phyloP scores from a whole-genome alignment of 2,329 filamentous ascomycete genomes.

The Fusarium zealandicum region DNA sequence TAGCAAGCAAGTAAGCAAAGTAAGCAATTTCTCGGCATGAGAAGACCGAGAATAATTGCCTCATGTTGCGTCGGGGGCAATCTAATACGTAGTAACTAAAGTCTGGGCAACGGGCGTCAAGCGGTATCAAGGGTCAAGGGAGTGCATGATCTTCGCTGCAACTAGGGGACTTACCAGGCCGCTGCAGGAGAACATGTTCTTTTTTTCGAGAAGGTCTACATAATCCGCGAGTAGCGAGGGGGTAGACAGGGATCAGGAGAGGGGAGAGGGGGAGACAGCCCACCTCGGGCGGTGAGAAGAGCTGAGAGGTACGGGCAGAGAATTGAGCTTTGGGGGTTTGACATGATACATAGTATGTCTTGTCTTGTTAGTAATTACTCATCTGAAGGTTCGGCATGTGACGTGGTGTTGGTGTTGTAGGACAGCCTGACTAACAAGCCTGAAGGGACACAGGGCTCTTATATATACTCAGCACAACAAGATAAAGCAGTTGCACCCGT shows the following conservation, averaged over 20 bases:
- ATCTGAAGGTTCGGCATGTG: too few relatives aligned
- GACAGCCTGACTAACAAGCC: too few relatives aligned
- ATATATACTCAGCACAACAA: too few relatives aligned
- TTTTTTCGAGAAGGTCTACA: conserved; percentile 34
- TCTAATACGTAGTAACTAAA: too few relatives aligned
- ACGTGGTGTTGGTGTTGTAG: too few relatives aligned
- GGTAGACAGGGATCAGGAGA: conserved; percentile 17
- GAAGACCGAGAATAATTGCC: background rate
- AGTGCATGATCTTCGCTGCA: conserved; percentile 24
- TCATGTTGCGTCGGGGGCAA: conserved; percentile 23
- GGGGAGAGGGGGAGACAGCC: background rate
- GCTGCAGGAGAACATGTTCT: conserved; percentile 24
- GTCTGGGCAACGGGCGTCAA: conserved; percentile 10
- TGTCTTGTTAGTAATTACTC: too few relatives aligned
- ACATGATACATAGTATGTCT: background rate
- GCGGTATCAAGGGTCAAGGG: conserved; percentile 1
- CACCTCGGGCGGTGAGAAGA: conserved; percentile 1
- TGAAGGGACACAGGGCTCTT: too few relatives aligned
- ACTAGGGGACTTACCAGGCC: conserved; percentile 24
- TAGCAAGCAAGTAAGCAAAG: background rate
- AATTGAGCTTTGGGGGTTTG: background rate
- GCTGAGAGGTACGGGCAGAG: conserved; percentile 2
- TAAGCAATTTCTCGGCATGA: background rate
- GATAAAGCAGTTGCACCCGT: too few relatives aligned
- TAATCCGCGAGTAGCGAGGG: background rate